These are phyloP conservation scores for Arabidopsis arenosa DNA, from an alignment of 345 rosid species.

Conservation along the genomic window DNA sequence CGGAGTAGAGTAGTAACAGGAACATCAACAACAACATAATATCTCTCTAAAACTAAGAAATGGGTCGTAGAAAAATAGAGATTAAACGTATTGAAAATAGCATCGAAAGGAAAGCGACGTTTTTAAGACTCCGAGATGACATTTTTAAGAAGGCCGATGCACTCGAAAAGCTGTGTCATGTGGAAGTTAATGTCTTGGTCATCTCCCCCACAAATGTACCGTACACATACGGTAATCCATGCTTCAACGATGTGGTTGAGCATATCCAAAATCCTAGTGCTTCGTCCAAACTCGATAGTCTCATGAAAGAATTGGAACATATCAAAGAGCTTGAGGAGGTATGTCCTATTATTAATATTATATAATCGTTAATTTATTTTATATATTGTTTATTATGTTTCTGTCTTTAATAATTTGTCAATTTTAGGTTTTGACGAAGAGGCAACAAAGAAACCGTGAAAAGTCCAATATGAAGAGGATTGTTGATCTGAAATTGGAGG, in stretches of 20 bases:
- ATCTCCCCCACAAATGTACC: constrained; percentile 49
- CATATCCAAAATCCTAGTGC: neutral
- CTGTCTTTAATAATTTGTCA: neutral
- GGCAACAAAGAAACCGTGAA: neutral
- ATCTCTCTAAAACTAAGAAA: neutral
- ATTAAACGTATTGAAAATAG: constrained; percentile 48
- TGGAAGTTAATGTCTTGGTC: constrained; percentile 45
- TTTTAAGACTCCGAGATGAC: constrained; percentile 49
- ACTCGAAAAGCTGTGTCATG: constrained; percentile 51
- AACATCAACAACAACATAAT: neutral
- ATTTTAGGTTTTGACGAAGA: neutral
- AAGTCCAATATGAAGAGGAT: neutral
- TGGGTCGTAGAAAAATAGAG: constrained; percentile 51
- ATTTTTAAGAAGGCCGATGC: constrained; percentile 56
- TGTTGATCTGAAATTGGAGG: neutral
- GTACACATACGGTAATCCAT: constrained; percentile 51
- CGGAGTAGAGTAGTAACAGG: neutral
- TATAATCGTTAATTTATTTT: neutral
- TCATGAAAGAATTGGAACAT: neutral
- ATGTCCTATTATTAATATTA: neutral
- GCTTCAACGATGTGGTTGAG: constrained; percentile 35
- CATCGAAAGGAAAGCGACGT: constrained; percentile 50
- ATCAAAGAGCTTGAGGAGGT: neutral
- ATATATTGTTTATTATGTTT: neutral
- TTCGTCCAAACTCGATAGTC: neutral